Base-by-base conservation (phyloP, 2,329 filamentous ascomycete species). In the Sporothrix sp. region DNA sequence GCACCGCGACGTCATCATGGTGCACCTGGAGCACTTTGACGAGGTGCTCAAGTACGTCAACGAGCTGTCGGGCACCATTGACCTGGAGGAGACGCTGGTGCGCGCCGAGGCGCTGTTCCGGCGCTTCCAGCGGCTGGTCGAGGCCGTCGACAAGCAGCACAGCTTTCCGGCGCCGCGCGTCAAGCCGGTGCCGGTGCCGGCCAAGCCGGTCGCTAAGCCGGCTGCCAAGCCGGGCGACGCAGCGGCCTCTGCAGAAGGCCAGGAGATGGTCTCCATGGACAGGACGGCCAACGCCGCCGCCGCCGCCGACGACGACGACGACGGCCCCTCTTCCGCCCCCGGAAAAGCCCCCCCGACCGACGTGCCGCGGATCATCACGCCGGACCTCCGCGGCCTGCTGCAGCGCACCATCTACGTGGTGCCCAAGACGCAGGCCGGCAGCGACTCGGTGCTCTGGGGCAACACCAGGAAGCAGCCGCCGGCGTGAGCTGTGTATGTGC, bases 11-110 rank as follows among this genome's bases (percentile, higher is more conserved):
- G 85, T 97, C 11, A 97, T 98, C 55, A 95, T 98, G 84, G 81
- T 85, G 50, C 93, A 98, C 66, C 71, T 98, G 23, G 79, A 88
- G 63, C 87, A 91, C 59, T 98, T 98, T 68, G 93, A 98, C 57
- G 94, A 98, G 66, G 88, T 98, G 28, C 71, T 98, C 25, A 98
- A 98, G 73, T 98, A 97, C 63, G 88, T 98, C 60, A 98, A 98
- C 63, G 93, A 98, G 64, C 78, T 98, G 1, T 95, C 88, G 5
- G 85, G 85, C 57, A 94, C 85, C 1, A 97, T 98, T 62, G 93
- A 98, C 58, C 78, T 98, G 0, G 78, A 89, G 48, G 84, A 84
- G 1, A 94, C 88, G 0, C 78, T 97, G 16, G 81, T 95, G 53
- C 81, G 90, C 28, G 93, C 93, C 10, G 93, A 98, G 67, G 78